phyloP scores from a whole-genome alignment of 768 basidiomycete genomes.

The Boletus barrowsii region DNA sequence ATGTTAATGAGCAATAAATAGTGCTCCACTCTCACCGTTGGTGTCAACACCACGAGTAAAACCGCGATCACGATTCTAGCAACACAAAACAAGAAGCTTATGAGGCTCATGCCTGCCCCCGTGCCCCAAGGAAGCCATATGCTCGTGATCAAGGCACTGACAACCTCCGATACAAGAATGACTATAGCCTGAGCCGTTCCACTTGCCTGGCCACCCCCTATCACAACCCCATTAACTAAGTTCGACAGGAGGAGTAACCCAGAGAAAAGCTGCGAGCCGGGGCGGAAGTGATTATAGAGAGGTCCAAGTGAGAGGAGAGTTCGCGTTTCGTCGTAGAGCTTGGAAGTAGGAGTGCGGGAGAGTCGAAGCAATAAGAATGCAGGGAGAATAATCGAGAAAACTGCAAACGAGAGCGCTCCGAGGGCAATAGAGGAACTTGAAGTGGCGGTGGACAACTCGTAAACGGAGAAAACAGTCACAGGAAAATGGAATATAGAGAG shows the following conservation, averaged over 20 bases:
- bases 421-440: slow-evolving; percentile 66
- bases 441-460: slow-evolving; percentile 45
- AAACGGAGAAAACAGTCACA: slow-evolving; percentile 87
- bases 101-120: slow-evolving; percentile 94
- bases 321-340: slow-evolving; percentile 92
- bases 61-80: slow-evolving; percentile 88
- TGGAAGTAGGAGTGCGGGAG: slow-evolving; percentile 75
- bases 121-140: slow-evolving; percentile 97
- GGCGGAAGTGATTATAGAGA: slow-evolving; percentile 91
- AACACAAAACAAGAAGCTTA: slow-evolving; percentile 91
- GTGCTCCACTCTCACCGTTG: slow-evolving; percentile 57
- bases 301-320: slow-evolving; percentile 89
- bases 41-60: slow-evolving; percentile 84
- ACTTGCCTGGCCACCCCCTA: slow-evolving; percentile 86
- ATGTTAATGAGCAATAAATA: neutral
- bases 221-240: slow-evolving; percentile 74
- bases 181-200: slow-evolving; percentile 92
- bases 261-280: slow-evolving; percentile 87
- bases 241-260: slow-evolving; percentile 78
- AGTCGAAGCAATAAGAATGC: slow-evolving; percentile 74
- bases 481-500: slow-evolving; percentile 94
- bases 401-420: slow-evolving; percentile 74
- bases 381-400: slow-evolving; percentile 79
- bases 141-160: slow-evolving; percentile 82
- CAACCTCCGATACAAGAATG: slow-evolving; percentile 85